These are phyloP conservation scores for Pseudocercospora crystallina DNA, from an alignment of 2,329 filamentous ascomycete species.

Conservation along the genomic window DNA sequence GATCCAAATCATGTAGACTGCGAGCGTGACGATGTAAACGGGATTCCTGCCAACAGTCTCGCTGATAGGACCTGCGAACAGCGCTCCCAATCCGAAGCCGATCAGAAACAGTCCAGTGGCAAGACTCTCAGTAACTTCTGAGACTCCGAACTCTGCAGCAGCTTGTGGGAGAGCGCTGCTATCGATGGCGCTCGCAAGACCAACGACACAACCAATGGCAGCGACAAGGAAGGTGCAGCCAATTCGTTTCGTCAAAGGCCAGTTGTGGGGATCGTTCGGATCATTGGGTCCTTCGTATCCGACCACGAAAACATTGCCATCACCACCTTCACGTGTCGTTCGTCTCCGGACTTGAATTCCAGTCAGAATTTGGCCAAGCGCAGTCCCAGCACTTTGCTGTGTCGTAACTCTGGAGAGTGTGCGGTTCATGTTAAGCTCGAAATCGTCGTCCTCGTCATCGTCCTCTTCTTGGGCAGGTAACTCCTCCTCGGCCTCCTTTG, in stretches of 20 bases:
- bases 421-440: slow-evolving; percentile 20
- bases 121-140: slow-evolving; percentile 52
- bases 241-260: slow-evolving; percentile 32
- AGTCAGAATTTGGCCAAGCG: slow-evolving; percentile 37
- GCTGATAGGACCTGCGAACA: slow-evolving; percentile 51
- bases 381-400: slow-evolving; percentile 33
- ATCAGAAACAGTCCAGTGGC: slow-evolving; percentile 46
- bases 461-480: slow-evolving; percentile 25
- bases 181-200: slow-evolving; percentile 55
- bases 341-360: slow-evolving; percentile 39
- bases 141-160: slow-evolving; percentile 48
- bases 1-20: slow-evolving; percentile 51
- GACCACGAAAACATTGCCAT: slow-evolving; percentile 41
- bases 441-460: slow-evolving; percentile 28
- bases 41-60: slow-evolving; percentile 48
- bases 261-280: slow-evolving; percentile 40
- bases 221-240: slow-evolving; percentile 37
- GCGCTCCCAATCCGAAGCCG: slow-evolving; percentile 48
- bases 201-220: slow-evolving; percentile 52
- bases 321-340: slow-evolving; percentile 37
- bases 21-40: slow-evolving; percentile 50
- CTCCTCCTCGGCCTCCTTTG: slow-evolving; percentile 10
- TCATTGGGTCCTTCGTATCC: slow-evolving; percentile 39
- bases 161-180: slow-evolving; percentile 50
- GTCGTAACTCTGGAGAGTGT: slow-evolving; percentile 33